Evolutionary conservation across 2,329 filamentous ascomycete genomes (phyloP), one percentile per base, ranked within the genome.

Genomic region (Pestalotiopsis sp.): DNA sequence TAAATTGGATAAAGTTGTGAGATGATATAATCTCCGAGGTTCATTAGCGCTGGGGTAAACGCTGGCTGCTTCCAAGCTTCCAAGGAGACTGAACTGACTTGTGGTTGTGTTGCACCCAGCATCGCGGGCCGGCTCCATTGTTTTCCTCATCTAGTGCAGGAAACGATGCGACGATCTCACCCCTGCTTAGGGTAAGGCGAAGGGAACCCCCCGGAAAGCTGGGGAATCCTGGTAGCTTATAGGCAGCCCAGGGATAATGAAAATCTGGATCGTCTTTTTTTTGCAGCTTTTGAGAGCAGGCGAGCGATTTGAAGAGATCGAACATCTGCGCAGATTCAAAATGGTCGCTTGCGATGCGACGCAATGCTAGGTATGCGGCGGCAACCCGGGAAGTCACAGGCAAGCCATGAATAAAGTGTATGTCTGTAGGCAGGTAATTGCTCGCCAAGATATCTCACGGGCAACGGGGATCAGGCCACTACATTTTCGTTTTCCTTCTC

Each of bases 1-100:
- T 61, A 39, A 61, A 61, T 61, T 58, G 58, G 58, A n/a, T 61
- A 61, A 61, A 61, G 58, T 39, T 61, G 58, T 26, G 24, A 35
- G 58, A 38, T 39, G 58, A 61, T 61, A 61, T 61, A 61, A 40
- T 61, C 58, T 61, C 58, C 58, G 58, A 61, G 56, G 11, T 17
- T 57, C 3, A 26, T 6, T 17, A 58, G 14, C 26, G 56, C 56
- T 35, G 14, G 22, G 26, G 22, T 4, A 30, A 14, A 35, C 14
- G 58, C 4, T 39, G 30, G 30, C 30, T 10, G 26, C 14, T 61
- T 61, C 24, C 58, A 61, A 39, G 30, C 17, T 35, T 17, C 57
- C 30, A 35, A 39, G 30, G 30, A 35, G 30, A 35, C 30, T 30
- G 30, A 30, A 7, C 7, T 35, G 30, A 30, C 30, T 35, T 35